Conservation (phyloP, 2,329 filamentous ascomycete genomes). For the Phoma sp. region DNA sequence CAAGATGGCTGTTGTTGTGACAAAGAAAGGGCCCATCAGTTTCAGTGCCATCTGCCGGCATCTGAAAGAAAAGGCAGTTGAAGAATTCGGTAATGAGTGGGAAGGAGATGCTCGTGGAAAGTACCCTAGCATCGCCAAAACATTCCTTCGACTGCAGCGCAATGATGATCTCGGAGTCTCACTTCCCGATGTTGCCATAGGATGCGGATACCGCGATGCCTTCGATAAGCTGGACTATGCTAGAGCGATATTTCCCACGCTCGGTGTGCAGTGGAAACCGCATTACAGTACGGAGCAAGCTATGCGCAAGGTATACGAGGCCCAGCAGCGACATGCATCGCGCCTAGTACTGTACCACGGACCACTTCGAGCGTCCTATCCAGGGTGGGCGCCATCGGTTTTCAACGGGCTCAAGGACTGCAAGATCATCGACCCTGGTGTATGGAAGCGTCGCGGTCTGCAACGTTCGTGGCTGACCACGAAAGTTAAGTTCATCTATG, state of each 20-base stretch:
- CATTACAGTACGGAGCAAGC: background rate
- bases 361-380: background rate
- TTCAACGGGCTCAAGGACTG: background rate
- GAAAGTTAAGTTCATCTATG: background rate
- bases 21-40: background rate
- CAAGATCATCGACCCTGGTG: background rate
- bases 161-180: background rate
- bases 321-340: background rate
- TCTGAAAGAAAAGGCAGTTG: background rate
- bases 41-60: background rate
- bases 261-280: background rate
- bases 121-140: background rate
- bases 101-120: background rate
- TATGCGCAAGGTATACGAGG: background rate
- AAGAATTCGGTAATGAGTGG: background rate
- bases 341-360: background rate
- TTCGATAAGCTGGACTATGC: background rate
- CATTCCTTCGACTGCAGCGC: background rate
- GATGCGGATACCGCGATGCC: background rate
- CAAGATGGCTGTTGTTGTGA: background rate
- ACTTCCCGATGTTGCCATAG: background rate
- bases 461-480: background rate
- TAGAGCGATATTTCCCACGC: background rate
- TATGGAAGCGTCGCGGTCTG: background rate
- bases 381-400: background rate